phyloP scores from a whole-genome alignment of 768 basidiomycete genomes.

The Termitomyces sp. region DNA sequence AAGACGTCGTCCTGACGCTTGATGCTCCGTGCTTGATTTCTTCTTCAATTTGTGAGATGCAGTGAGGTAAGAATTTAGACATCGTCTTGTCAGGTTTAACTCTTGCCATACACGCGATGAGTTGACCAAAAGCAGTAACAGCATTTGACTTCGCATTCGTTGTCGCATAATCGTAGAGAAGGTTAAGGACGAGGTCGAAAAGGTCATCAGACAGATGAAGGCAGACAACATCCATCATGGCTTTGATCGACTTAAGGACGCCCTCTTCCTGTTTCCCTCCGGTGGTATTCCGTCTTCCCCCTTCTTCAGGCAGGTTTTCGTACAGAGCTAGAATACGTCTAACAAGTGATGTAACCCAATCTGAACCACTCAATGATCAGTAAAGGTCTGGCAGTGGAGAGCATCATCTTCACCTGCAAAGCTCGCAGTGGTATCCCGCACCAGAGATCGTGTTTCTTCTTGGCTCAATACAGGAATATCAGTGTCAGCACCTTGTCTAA shows the following conservation, averaged over 20 bases:
- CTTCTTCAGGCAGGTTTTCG: constrained; percentile 94
- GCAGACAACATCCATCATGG: constrained; percentile 77
- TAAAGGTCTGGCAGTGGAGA: neutral
- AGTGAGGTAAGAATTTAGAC: constrained; percentile 75
- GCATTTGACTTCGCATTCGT: constrained; percentile 87
- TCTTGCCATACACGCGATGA: constrained; percentile 79
- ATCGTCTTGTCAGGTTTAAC: constrained; percentile 73
- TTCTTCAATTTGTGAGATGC: constrained; percentile 68
- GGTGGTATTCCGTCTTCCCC: constrained; percentile 78
- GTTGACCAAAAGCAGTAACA: constrained; percentile 85
- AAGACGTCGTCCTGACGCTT: constrained; percentile 74
- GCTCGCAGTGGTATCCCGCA: constrained; percentile 70
- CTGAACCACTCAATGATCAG: constrained; percentile 29
- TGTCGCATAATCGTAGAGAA: constrained; percentile 85
- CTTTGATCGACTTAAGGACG: constrained; percentile 73
- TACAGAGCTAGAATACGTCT: constrained; percentile 76
- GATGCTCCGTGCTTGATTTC: constrained; percentile 91
- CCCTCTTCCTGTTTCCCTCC: constrained; percentile 81
- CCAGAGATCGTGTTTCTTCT: constrained; percentile 67
- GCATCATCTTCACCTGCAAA: constrained; percentile 55
- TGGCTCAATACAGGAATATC: constrained; percentile 38
- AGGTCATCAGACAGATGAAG: constrained; percentile 72
- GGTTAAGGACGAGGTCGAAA: constrained; percentile 80
- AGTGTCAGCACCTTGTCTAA: constrained; percentile 38
- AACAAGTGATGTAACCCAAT: constrained; percentile 78